phyloP scores from a whole-genome alignment of 495 filamentous ascomycete species.

The Penicillium odoratum region DNA sequence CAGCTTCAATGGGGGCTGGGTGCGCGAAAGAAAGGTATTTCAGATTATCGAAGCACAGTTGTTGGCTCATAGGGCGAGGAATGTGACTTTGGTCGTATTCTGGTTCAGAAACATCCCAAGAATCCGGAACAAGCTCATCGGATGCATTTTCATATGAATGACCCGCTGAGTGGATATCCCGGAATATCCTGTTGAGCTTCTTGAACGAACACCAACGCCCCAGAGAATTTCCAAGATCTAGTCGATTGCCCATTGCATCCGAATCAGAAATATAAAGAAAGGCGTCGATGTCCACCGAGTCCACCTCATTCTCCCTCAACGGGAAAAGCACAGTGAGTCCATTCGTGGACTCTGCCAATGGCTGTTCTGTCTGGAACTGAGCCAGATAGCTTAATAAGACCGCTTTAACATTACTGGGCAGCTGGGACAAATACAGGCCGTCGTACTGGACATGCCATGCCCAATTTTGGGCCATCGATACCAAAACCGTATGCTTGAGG shows the following conservation, averaged over 20 bases:
- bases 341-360: slow-evolving; percentile 21
- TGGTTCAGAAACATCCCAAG: slow-evolving; percentile 35
- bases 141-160: slow-evolving; percentile 1
- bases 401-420: slow-evolving; percentile 62
- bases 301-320: slow-evolving; percentile 10
- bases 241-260: slow-evolving; percentile 4
- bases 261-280: neutral
- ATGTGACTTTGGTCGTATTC: slow-evolving; percentile 28
- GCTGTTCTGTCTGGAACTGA: slow-evolving; percentile 40
- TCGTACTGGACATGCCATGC: slow-evolving; percentile 65
- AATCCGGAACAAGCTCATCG: slow-evolving; percentile 30
- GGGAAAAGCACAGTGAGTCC: slow-evolving; percentile 35
- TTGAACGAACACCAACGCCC: slow-evolving; percentile 38
- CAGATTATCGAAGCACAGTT: slow-evolving; percentile 45
- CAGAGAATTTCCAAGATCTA: neutral
- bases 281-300: slow-evolving; percentile 2
- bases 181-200: slow-evolving; percentile 43
- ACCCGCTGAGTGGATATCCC: slow-evolving; percentile 8
- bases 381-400: slow-evolving; percentile 64
- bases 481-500: slow-evolving; percentile 59
- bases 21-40: slow-evolving; percentile 55
- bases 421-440: slow-evolving; percentile 60
- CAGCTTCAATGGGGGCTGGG: slow-evolving; percentile 41
- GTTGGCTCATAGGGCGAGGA: slow-evolving; percentile 47
- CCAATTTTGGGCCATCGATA: slow-evolving; percentile 68